phyloP scores from a whole-genome alignment of 495 filamentous ascomycete species.

The Cercophora sp. region DNA sequence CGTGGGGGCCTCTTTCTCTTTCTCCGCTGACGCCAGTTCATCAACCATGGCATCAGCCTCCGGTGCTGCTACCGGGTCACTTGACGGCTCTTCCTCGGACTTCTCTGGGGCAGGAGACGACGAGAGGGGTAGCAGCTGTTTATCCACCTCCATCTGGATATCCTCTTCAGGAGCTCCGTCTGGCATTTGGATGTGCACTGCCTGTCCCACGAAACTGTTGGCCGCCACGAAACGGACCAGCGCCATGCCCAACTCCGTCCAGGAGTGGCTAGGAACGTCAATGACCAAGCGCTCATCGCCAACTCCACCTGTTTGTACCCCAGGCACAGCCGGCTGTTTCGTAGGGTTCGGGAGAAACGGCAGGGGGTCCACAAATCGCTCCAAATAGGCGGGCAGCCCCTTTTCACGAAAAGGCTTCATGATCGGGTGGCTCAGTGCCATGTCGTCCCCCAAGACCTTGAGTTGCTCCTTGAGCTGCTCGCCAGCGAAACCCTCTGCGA shows the following conservation, averaged over 20 bases:
- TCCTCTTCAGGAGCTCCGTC: slow-evolving; percentile 32
- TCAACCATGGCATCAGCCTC: slow-evolving; percentile 14
- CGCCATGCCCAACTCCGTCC: slow-evolving; percentile 41
- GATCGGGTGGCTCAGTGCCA: slow-evolving; percentile 63
- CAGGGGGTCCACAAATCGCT: slow-evolving; percentile 68
- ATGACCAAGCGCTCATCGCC: slow-evolving; percentile 49
- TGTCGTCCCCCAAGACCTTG: slow-evolving; percentile 62
- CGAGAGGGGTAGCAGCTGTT: slow-evolving; percentile 23
- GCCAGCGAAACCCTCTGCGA: slow-evolving; percentile 81
- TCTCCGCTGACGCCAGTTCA: slow-evolving; percentile 5
- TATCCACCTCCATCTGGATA: slow-evolving; percentile 37
- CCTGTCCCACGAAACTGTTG: slow-evolving; percentile 29
- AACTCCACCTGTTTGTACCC: slow-evolving; percentile 42
- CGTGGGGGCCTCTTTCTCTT: slow-evolving; percentile 15
- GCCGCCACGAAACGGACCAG: slow-evolving; percentile 30
- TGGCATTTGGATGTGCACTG: slow-evolving; percentile 34
- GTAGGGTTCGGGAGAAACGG: slow-evolving; percentile 65
- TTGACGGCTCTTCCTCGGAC: neutral
- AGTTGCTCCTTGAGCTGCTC: slow-evolving; percentile 71
- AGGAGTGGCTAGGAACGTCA: slow-evolving; percentile 29
- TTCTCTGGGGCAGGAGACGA: neutral
- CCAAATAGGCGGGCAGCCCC: slow-evolving; percentile 58
- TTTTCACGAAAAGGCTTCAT: slow-evolving; percentile 61
- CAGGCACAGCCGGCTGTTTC: slow-evolving; percentile 26
- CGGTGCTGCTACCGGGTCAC: slow-evolving; percentile 3